Evolutionary conservation across 1,284 basidiomycete genomes (phyloP), one percentile per base, ranked within the genome.

Genomic region (Leccinum angustisporum): DNA sequence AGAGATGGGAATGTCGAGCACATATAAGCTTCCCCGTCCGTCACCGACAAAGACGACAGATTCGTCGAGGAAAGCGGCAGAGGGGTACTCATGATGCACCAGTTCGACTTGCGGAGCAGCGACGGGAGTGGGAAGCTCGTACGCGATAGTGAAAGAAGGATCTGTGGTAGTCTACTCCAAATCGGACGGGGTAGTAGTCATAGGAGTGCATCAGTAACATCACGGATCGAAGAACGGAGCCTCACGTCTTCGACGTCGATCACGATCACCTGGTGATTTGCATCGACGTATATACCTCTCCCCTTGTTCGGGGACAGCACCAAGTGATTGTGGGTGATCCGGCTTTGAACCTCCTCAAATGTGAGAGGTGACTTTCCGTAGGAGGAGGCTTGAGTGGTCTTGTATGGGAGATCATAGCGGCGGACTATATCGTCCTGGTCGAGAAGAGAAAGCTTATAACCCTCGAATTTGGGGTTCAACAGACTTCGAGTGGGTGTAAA

Each of bases 281-380:
- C 78, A 69, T 95, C 93, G 34, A 96, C 77, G 70, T 94, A 97
- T 14, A 89, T 74, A 1, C 83, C 84, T 66, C 81, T 80, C 14
- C 76, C 75, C 7, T 79, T 78, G 27, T 80, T 77, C 7, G 70
- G 67, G 10, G 82, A 82, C 0, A 86, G 76, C 10, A 80, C 75
- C 3, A 97, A 81, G 71, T 96, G 95, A 68, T 97, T 94, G 77
- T 94, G 92, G 34, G 86, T 83, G 54, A 96, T 94, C 50, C 95
- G 81, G 64, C 87, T 89, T 70, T 92, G 86, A 40, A 94, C 88
- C 71, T 97, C 93, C 62, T 90, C 81, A 69, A 92, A 92, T 1
- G 88, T 86, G 13, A 94, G 78, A 9, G 85, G 84, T 0, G 80
- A 76, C 61, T 78, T 79, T 11, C 83, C 82, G 7, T 90, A 86